Conservation (phyloP, 2,329 filamentous ascomycete species). For the Aureobasidium sp. region DNA sequence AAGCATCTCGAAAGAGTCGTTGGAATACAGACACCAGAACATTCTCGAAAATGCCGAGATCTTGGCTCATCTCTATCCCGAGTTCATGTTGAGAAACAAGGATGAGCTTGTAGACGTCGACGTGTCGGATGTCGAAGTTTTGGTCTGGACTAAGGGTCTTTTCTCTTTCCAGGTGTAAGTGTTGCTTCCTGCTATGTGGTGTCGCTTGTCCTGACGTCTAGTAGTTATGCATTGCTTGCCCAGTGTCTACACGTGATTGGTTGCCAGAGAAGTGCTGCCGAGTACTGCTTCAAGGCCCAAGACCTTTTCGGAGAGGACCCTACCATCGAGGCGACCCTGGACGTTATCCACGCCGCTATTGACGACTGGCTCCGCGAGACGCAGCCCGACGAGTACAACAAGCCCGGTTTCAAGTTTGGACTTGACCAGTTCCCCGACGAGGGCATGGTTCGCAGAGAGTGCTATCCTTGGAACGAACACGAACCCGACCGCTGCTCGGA, state of each 20-base stretch:
- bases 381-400: constrained; percentile 14
- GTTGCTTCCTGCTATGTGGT: background rate
- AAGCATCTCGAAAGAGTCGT: constrained; percentile 12
- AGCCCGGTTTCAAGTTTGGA: constrained; percentile 10
- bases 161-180: constrained; percentile 12
- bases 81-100: constrained; percentile 12
- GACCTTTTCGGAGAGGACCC: constrained; percentile 46
- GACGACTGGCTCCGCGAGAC: constrained; percentile 20
- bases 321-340: constrained; percentile 47
- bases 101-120: constrained; percentile 9
- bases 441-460: constrained; percentile 57
- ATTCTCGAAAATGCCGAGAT: constrained; percentile 10
- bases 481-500: constrained; percentile 51
- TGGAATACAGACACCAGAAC: constrained; percentile 11
- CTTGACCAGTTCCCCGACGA: constrained; percentile 54
- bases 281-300: constrained; percentile 57
- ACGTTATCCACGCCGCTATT: constrained; percentile 35
- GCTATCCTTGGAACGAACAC: constrained; percentile 55
- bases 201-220: background rate
- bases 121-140: constrained; percentile 7
- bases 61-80: constrained; percentile 6
- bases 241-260: constrained; percentile 11
- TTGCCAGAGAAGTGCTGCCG: constrained; percentile 47
- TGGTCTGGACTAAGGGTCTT: constrained; percentile 8
- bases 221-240: constrained; percentile 10